Conservation (phyloP, 352 stramenopile species). For the Phytopythium chamaehyphon region DNA sequence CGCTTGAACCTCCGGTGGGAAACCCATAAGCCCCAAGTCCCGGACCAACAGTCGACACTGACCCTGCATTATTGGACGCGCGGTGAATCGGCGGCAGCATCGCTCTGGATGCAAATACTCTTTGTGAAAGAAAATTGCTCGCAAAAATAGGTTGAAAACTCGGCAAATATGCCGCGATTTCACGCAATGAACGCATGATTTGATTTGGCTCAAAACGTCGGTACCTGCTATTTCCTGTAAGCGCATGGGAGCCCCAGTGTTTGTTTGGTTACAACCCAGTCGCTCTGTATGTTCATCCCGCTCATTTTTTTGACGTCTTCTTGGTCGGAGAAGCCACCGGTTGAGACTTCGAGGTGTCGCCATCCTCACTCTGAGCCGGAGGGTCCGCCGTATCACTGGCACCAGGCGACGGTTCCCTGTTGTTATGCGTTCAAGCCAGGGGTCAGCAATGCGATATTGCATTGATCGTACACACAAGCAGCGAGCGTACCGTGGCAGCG, state of each 20-base stretch:
- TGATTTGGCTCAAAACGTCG: slow-evolving; percentile 2
- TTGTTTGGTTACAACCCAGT: background rate
- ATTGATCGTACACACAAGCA: no score
- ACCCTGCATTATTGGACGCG: background rate
- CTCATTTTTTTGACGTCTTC: slow-evolving; percentile 2
- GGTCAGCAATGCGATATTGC: no score
- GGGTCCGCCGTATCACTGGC: background rate
- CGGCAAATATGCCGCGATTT: no score
- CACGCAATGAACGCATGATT: no score
- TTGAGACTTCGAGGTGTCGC: background rate
- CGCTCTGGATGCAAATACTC: background rate
- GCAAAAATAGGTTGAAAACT: no score
- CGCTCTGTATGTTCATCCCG: slow-evolving; percentile 3
- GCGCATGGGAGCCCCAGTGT: background rate
- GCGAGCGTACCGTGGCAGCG: slow-evolving; percentile 37
- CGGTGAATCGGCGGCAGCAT: slow-evolving; percentile 7
- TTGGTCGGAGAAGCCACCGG: slow-evolving; percentile 2
- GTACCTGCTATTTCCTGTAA: slow-evolving; percentile 3
- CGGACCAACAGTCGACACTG: no score
- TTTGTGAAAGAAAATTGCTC: background rate
- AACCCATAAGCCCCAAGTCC: no score
- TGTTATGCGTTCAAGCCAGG: no score
- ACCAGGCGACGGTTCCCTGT: slow-evolving; percentile 6
- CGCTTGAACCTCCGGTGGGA: no score
- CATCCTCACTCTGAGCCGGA: background rate